Evolutionary conservation across 2,329 filamentous ascomycete genomes (phyloP).

Genomic region (Aspergillus puulaauensis): DNA sequence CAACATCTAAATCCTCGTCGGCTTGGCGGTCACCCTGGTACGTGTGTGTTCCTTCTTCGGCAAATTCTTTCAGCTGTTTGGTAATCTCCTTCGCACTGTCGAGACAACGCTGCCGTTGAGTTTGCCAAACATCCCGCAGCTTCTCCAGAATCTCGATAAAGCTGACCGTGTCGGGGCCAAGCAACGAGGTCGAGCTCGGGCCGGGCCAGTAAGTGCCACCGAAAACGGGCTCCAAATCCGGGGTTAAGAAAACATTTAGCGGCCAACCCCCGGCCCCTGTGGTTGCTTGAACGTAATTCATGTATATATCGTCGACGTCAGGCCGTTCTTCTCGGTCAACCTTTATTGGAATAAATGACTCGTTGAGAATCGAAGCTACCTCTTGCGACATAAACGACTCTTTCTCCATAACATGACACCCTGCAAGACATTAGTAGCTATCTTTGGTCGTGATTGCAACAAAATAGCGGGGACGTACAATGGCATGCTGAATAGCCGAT

Average conservation of each 20-base stretch:
- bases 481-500: constrained; percentile 96
- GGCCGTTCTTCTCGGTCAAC: constrained; percentile 92
- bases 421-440: constrained; percentile 42
- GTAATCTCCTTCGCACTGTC: constrained; percentile 82
- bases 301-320: constrained; percentile 93
- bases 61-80: constrained; percentile 78
- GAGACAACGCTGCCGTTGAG: constrained; percentile 78
- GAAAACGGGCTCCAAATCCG: constrained; percentile 89
- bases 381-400: constrained; percentile 86
- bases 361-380: constrained; percentile 79
- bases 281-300: constrained; percentile 96
- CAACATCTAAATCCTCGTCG: constrained; percentile 77
- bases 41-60: constrained; percentile 73
- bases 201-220: constrained; percentile 96
- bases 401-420: constrained; percentile 86
- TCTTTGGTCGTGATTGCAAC: not conserved
- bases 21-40: constrained; percentile 44
- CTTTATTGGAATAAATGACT: constrained; percentile 85
- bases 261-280: constrained; percentile 92
- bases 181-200: constrained; percentile 58
- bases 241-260: constrained; percentile 93
- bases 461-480: constrained; percentile 58
- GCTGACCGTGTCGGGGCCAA: constrained; percentile 63
- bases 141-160: constrained; percentile 83
- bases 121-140: constrained; percentile 71